Base-by-base conservation (phyloP, 2,329 filamentous ascomycete species). In the Myriosclerotinia scirpicola region DNA sequence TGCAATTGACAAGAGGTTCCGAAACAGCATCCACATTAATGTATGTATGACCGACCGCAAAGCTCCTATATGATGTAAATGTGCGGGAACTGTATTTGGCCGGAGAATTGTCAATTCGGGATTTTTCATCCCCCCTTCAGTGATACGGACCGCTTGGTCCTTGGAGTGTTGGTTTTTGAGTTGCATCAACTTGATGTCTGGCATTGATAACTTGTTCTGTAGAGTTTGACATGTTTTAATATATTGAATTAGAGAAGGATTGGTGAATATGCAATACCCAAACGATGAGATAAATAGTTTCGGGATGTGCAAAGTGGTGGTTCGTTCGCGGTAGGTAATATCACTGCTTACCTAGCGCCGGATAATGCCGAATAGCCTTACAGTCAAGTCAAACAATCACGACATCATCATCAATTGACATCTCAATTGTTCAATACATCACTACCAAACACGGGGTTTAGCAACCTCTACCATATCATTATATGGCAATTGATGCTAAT, bases 291-390 rank as follows among this genome's bases (percentile, higher is more conserved):
- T 56, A 14, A 20, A 44, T 20, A 42, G 22, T 17, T 22, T 44
- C 15, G 14, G 42, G 20, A 46, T 6, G 44, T 20, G 30, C 30
- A 34, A 46, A 46, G n/a, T n/a, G 17, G 15, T n/a, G n/a, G n/a
- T n/a, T n/a, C n/a, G n/a, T n/a, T n/a, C n/a, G n/a, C n/a, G n/a
- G n/a, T n/a, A n/a, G n/a, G n/a, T n/a, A n/a, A n/a, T 46, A n/a
- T 34, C 30, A 34, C 58, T 22, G 17, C 15, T 38, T 50, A 34
- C n/a, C 26, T 60, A 61, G 58, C 44, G 58, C 58, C 58, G 58
- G 58, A 2, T 50, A 4, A 50, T 61, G 58, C 58, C 58, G 58
- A 38, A 48, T 26, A 26, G 48, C 44, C 20, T 38, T 60, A 30
- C 55, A 58, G 38, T 40, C 38, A 40, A n/a, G n/a, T n/a, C n/a